Conservation (phyloP, 352 stramenopile genomes). For the Globisporangium spiculum region DNA sequence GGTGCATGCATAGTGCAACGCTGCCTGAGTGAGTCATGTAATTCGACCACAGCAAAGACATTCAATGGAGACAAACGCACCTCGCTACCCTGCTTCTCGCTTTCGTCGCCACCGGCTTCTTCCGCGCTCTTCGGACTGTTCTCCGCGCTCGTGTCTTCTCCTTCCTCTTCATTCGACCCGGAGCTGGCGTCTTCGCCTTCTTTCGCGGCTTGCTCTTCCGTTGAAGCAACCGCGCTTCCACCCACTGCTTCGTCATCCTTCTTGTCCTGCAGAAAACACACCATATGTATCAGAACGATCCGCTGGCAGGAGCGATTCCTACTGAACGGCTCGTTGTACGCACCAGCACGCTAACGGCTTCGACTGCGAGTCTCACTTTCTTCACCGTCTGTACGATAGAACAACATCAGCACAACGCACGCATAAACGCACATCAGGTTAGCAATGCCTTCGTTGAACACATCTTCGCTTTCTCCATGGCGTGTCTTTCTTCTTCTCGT, state of each 20-base stretch:
- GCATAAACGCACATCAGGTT: background rate
- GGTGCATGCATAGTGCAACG: background rate
- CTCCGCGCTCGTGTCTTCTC: constrained; percentile 20
- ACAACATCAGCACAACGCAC: background rate
- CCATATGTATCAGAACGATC: background rate
- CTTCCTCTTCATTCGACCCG: constrained; percentile 13
- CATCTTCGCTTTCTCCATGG: background rate
- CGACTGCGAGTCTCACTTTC: constrained; percentile 54
- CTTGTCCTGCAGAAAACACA: constrained; percentile 9
- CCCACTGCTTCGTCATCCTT: constrained; percentile 7
- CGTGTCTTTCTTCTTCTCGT: background rate
- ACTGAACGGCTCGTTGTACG: background rate
- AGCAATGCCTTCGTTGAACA: background rate
- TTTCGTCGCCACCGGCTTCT: background rate
- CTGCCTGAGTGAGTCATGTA: background rate
- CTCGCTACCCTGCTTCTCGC: background rate
- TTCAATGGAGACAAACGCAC: background rate
- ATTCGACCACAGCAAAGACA: background rate
- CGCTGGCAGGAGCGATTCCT: constrained; percentile 35
- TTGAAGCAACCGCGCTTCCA: background rate
- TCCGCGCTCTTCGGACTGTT: constrained; percentile 17
- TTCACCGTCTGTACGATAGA: constrained; percentile 41
- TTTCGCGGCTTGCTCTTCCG: background rate
- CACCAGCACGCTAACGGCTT: constrained; percentile 46
- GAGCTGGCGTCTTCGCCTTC: background rate